Evolutionary conservation across 495 filamentous ascomycete species (phyloP).

Genomic region (Penicillium steckii): DNA sequence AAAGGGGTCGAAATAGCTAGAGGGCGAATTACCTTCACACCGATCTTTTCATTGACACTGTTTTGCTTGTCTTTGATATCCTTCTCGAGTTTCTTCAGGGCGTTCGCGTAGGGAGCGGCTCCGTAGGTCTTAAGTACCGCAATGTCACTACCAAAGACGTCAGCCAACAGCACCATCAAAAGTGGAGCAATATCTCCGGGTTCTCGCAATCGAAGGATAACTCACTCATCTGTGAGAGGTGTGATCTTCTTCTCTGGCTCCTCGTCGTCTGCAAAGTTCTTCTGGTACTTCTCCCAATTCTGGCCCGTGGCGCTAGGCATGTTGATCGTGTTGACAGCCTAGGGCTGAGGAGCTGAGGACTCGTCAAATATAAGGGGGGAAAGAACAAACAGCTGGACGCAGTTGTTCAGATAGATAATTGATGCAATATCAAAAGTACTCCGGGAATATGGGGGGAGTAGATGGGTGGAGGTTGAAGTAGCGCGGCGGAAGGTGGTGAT

Average conservation of each 20-base stretch:
- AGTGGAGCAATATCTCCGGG: neutral
- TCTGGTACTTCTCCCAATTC: conserved; percentile 98
- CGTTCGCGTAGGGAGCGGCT: conserved; percentile 89
- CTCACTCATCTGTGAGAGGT: conserved; percentile 91
- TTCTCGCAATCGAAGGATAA: conserved; percentile 11
- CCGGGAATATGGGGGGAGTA: conserved; percentile 9
- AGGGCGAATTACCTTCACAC: conserved; percentile 55
- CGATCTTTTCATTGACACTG: conserved; percentile 98
- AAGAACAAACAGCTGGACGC: neutral
- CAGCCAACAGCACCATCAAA: conserved; percentile 21
- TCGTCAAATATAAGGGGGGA: neutral
- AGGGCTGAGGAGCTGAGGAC: conserved; percentile 20
- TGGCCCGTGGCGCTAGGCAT: conserved; percentile 91
- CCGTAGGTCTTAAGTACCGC: conserved; percentile 99
- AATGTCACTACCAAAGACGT: conserved; percentile 71
- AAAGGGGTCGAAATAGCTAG: conserved; percentile 10
- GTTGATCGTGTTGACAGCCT: conserved; percentile 36
- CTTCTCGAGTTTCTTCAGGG: conserved; percentile 93
- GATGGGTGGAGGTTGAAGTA: conserved; percentile 16
- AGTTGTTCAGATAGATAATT: neutral
- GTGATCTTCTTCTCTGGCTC: conserved; percentile 99
- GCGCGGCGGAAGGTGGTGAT: conserved; percentile 25
- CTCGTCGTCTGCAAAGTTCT: conserved; percentile 95
- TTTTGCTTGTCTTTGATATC: conserved; percentile 97
- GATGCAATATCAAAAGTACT: conserved; percentile 3